phyloP scores from a whole-genome alignment of 805 yeast species.

The Zygoascus ofunaensis region DNA sequence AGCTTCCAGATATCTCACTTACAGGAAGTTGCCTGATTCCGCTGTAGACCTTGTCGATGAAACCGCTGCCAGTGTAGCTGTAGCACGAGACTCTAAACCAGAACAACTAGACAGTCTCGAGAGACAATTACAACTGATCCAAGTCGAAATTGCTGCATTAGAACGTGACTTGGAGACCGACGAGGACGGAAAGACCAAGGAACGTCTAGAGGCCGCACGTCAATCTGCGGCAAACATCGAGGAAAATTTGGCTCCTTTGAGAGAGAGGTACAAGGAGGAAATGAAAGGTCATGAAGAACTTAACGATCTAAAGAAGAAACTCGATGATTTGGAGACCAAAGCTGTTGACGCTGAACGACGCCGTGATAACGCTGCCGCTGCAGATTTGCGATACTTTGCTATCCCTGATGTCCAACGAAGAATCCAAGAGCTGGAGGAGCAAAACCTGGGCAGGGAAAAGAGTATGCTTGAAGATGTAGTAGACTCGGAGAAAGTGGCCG shows the following conservation, averaged over 20 bases:
- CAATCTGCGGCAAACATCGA: constrained; percentile 73
- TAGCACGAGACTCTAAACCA: constrained; percentile 95
- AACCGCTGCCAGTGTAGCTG: constrained; percentile 94
- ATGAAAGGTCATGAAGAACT: constrained; percentile 86
- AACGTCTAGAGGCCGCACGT: constrained; percentile 70
- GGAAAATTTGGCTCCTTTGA: constrained; percentile 75
- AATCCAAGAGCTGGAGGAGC: constrained; percentile 66
- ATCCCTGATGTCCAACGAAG: constrained; percentile 82
- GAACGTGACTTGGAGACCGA: constrained; percentile 91
- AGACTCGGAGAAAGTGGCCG: constrained; percentile 86
- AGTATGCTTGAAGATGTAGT: constrained; percentile 81
- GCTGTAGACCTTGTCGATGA: constrained; percentile 96
- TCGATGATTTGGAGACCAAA: constrained; percentile 86
- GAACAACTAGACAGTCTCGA: constrained; percentile 92
- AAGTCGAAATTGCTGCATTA: constrained; percentile 92
- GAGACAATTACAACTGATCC: constrained; percentile 81
- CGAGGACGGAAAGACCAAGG: constrained; percentile 63
- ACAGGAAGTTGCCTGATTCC: constrained; percentile 92
- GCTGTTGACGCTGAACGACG: constrained; percentile 97
- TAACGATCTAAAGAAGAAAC: constrained; percentile 77
- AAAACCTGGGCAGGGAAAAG: constrained; percentile 57
- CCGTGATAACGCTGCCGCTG: constrained; percentile 87
- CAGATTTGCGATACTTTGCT: constrained; percentile 94
- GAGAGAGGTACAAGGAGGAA: constrained; percentile 79
- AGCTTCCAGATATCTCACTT: constrained; percentile 89